phyloP scores from a whole-genome alignment of 495 filamentous ascomycete species.

The Ramalina intermedia region DNA sequence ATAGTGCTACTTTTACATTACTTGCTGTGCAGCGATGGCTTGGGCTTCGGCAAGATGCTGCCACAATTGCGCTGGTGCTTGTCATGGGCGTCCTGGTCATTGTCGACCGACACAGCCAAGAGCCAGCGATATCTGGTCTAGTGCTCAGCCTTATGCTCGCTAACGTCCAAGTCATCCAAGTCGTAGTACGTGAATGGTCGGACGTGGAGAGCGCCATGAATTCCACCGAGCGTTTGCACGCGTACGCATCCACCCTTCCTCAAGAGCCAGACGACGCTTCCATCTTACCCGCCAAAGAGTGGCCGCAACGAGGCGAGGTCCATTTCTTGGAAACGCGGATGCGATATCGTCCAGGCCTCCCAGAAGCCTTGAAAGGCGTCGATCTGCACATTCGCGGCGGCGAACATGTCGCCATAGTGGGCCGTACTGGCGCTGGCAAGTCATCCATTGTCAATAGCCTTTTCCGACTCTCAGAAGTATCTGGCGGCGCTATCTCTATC shows the following conservation, averaged over 20 bases:
- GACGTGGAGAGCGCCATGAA: conserved; percentile 58
- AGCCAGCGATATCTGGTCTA: conserved; percentile 47
- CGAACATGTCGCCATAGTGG: conserved; percentile 21
- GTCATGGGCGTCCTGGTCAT: conserved; percentile 39
- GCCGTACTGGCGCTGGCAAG: conserved; percentile 25
- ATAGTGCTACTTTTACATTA: conserved; percentile 47
- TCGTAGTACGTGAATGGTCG: conserved; percentile 44
- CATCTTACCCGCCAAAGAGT: conserved; percentile 6
- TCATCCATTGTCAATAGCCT: conserved; percentile 16
- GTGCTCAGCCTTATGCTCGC: conserved; percentile 42
- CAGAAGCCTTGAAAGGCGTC: conserved; percentile 13
- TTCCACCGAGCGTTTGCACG: conserved; percentile 48
- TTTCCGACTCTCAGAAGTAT: conserved; percentile 20
- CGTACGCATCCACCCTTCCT: conserved; percentile 27
- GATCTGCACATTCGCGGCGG: conserved; percentile 16
- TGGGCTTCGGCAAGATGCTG: conserved; percentile 50
- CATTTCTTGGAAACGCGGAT: conserved; percentile 15
- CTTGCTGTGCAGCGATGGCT: conserved; percentile 67
- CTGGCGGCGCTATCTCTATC: conserved; percentile 14
- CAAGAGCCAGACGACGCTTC: not conserved
- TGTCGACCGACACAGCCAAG: conserved; percentile 30
- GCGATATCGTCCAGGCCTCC: conserved; percentile 10
- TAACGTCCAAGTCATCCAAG: conserved; percentile 23
- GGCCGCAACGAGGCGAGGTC: conserved; percentile 20
- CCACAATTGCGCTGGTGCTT: conserved; percentile 33